Percentiles rank a stretch among this genome's conserved stretches.
These are phyloP conservation scores for Mycena metata DNA, from an alignment of 768 basidiomycete species.

Conservation along the genomic window DNA sequence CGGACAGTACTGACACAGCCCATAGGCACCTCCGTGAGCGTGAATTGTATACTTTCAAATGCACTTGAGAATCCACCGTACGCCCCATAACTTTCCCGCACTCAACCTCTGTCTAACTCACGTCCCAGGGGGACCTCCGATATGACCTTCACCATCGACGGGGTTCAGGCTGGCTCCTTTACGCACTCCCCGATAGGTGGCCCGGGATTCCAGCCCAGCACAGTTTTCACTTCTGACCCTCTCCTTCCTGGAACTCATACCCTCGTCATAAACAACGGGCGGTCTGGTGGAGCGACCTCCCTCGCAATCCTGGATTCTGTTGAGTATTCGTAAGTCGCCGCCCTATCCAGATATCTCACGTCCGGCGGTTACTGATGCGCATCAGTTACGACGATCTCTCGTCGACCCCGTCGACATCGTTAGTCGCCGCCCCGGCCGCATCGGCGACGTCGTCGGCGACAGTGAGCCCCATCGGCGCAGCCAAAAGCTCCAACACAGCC, in stretches of 20 bases:
- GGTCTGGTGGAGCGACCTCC: slow-evolving; percentile 1
- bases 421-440: not conserved
- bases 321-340: slow-evolving; percentile 32
- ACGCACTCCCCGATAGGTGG: slow-evolving; percentile 17
- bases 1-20: not conserved
- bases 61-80: slow-evolving; percentile 19
- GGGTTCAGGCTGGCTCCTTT: not conserved
- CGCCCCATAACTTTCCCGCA: not conserved
- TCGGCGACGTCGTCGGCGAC: not conserved
- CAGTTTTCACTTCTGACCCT: slow-evolving; percentile 19
- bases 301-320: slow-evolving; percentile 37
- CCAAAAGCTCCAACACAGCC: slow-evolving; percentile 16
- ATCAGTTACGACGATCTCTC: slow-evolving; percentile 3
- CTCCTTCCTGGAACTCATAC: slow-evolving; percentile 17
- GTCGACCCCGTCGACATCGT: not conserved
- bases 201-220: slow-evolving; percentile 8
- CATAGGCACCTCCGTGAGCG: slow-evolving; percentile 33
- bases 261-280: slow-evolving; percentile 26
- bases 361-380: not conserved
- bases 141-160: slow-evolving; percentile 31
- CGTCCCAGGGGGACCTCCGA: slow-evolving; percentile 14
- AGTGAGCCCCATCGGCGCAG: not conserved
- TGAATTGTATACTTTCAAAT: slow-evolving; percentile 31
- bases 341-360: too few species aligned
- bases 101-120: not conserved